phyloP scores from a whole-genome alignment of 306 rosid species.

The Morella rubra region DNA sequence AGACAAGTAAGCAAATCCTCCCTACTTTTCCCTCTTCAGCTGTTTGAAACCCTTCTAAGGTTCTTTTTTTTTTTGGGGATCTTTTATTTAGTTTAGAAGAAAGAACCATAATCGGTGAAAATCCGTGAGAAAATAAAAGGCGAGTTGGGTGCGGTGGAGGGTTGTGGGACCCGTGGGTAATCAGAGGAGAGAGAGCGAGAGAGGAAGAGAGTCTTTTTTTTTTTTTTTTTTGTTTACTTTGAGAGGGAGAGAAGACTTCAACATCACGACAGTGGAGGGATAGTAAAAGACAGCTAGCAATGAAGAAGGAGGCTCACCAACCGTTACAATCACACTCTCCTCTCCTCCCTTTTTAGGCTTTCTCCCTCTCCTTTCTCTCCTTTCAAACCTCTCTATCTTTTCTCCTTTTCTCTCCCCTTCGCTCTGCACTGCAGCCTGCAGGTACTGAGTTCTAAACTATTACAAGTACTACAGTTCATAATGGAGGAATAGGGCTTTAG shows the following conservation, averaged over 20 bases:
- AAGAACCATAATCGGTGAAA: slow-evolving; percentile 26
- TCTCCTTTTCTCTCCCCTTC: slow-evolving; percentile 14
- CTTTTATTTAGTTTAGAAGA: background rate
- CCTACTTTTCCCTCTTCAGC: background rate
- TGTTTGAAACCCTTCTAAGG: background rate
- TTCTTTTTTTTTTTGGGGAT: background rate
- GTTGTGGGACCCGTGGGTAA: slow-evolving; percentile 54
- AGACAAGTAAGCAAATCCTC: background rate
- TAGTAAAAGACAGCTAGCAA: slow-evolving; percentile 96
- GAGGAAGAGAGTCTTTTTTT: background rate
- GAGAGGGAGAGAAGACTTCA: slow-evolving; percentile 47
- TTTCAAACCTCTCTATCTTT: slow-evolving; percentile 37
- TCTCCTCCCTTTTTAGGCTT: slow-evolving; percentile 44
- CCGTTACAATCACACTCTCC: slow-evolving; percentile 49
- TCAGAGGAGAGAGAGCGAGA: slow-evolving; percentile 37
- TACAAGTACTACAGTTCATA: background rate
- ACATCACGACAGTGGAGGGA: slow-evolving; percentile 60
- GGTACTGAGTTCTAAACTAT: background rate
- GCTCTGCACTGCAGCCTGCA: background rate
- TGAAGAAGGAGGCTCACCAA: slow-evolving; percentile 82
- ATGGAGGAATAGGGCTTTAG: slow-evolving; percentile 23
- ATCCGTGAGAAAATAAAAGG: slow-evolving; percentile 42
- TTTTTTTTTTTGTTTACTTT: background rate
- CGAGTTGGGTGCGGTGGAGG: slow-evolving; percentile 20
- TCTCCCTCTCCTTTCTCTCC: slow-evolving; percentile 44